These are phyloP conservation scores for Leccinum ochraceum DNA, from an alignment of 768 basidiomycete genomes.

Conservation along the genomic window DNA sequence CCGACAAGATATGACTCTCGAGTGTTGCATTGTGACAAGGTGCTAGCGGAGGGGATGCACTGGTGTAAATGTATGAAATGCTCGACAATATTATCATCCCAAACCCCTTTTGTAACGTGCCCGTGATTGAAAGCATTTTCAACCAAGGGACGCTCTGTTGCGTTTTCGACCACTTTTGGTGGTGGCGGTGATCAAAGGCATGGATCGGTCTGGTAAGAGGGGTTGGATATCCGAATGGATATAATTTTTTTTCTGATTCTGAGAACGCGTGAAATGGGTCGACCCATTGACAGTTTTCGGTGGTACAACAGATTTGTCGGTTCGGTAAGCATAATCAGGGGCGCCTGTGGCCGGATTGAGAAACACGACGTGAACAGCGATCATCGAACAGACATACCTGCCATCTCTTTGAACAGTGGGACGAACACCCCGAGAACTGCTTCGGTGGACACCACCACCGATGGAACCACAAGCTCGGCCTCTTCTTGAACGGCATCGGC, in stretches of 20 bases:
- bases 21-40: constrained; percentile 28
- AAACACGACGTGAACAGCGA: neutral
- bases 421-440: constrained; percentile 61
- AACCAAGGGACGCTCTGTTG: constrained; percentile 32
- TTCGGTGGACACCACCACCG: constrained; percentile 42
- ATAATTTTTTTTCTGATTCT: constrained; percentile 30
- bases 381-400: constrained; percentile 38
- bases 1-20: constrained; percentile 20
- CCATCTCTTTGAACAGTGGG: constrained; percentile 56
- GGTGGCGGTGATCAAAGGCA: constrained; percentile 15
- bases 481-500: constrained; percentile 32
- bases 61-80: constrained; percentile 32
- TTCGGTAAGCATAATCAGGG: constrained; percentile 26
- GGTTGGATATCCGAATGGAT: constrained; percentile 16
- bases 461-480: constrained; percentile 13
- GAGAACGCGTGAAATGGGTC: constrained; percentile 12
- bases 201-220: constrained; percentile 13
- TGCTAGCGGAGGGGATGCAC: constrained; percentile 27
- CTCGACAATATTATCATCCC: constrained; percentile 25
- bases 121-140: constrained; percentile 19
- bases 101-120: constrained; percentile 15
- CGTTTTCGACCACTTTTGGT: constrained; percentile 34
- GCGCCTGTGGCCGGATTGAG: constrained; percentile 18
- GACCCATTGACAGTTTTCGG: constrained; percentile 20
- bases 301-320: constrained; percentile 9